These are phyloP conservation scores for Quercus lobata DNA, from an alignment of 331 rosid species.

Conservation along the genomic window DNA sequence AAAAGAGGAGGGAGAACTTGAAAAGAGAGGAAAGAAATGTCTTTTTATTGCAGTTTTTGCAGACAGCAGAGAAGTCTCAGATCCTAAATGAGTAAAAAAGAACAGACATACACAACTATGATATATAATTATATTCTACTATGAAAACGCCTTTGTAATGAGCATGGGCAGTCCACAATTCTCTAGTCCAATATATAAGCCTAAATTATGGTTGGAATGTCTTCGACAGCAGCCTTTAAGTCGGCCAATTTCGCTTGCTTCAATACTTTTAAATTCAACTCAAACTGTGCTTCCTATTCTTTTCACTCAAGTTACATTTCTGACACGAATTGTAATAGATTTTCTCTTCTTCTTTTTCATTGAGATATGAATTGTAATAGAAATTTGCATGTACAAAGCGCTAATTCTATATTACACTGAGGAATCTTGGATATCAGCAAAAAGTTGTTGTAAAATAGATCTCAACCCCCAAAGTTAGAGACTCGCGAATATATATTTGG, in stretches of 20 bases:
- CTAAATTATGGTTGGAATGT: not conserved
- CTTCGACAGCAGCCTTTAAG: not conserved
- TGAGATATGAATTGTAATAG: not conserved
- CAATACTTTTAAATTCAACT: not conserved
- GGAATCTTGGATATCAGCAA: slow-evolving; percentile 11
- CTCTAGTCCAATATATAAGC: not conserved
- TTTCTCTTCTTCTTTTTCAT: no score
- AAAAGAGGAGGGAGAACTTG: no score
- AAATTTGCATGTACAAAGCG: slow-evolving; percentile 29
- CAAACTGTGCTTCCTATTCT: not conserved
- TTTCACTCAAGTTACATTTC: no score
- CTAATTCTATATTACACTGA: slow-evolving; percentile 23
- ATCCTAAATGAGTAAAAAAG: no score
- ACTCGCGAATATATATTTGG: slow-evolving; percentile 19
- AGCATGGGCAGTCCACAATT: no score
- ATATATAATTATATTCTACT: no score
- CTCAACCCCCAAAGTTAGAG: slow-evolving; percentile 11
- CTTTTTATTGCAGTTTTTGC: no score
- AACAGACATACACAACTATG: no score
- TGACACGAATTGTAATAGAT: no score
- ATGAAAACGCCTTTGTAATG: not conserved
- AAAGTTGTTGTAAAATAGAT: not conserved
- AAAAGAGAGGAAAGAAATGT: no score
- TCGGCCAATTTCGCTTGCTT: not conserved
- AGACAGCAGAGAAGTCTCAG: no score